These are phyloP conservation scores for Xylariaceae sp. DNA, from an alignment of 2,329 filamentous ascomycete species.

Conservation along the genomic window DNA sequence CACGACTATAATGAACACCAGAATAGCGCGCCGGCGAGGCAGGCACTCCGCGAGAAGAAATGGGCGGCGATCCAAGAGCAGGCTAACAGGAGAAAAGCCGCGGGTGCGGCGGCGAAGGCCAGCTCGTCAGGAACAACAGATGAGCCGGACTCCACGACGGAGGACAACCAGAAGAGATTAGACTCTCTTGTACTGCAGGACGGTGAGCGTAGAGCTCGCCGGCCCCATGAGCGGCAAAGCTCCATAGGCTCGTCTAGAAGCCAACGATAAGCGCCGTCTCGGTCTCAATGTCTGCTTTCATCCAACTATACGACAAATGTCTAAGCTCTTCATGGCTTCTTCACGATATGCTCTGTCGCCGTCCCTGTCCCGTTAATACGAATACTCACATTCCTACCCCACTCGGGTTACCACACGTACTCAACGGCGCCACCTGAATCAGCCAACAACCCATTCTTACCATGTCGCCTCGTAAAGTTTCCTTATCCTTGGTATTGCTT, in stretches of 20 bases:
- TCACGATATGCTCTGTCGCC: slow-evolving; percentile 25
- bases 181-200: slow-evolving; percentile 90
- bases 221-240: slow-evolving; percentile 55
- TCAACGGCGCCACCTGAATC: slow-evolving; percentile 5
- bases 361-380: slow-evolving; percentile 24
- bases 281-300: slow-evolving; percentile 9
- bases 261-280: slow-evolving; percentile 38
- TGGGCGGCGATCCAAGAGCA: slow-evolving; percentile 84
- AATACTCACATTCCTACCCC: slow-evolving; percentile 23
- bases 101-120: slow-evolving; percentile 32
- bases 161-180: slow-evolving; percentile 80
- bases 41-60: slow-evolving; percentile 74
- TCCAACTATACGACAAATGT: slow-evolving; percentile 15
- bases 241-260: slow-evolving; percentile 51
- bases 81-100: slow-evolving; percentile 61
- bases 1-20: slow-evolving; percentile 97
- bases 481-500: slow-evolving; percentile 8
- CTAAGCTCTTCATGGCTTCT: slow-evolving; percentile 15
- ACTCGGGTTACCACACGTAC: slow-evolving; percentile 17
- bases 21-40: slow-evolving; percentile 80
- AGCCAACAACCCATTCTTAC: slow-evolving; percentile 1
- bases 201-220: slow-evolving; percentile 55
- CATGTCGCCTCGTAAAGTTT: slow-evolving; percentile 5
- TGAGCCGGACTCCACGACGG: slow-evolving; percentile 72
- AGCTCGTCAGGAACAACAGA: slow-evolving; percentile 49